Evolutionary conservation across 441 rosid species (phyloP).

Genomic region (Erodium texanum): DNA sequence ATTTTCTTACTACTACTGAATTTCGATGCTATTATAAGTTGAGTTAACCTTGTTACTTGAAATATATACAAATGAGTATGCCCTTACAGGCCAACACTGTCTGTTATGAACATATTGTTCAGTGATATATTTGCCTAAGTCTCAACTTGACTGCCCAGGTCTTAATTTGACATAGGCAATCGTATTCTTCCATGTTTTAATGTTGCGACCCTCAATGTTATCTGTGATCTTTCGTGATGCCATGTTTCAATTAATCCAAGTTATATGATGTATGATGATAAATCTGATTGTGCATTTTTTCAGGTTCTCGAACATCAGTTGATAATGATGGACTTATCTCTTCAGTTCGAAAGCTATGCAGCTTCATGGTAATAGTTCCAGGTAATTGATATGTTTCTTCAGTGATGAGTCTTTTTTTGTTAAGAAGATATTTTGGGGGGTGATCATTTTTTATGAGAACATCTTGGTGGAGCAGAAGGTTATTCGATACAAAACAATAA

Average conservation of each 20-base stretch:
- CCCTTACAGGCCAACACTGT: not conserved
- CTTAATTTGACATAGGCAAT: not conserved
- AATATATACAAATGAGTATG: not conserved
- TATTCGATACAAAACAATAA: no score
- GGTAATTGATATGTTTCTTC: constrained; percentile 32
- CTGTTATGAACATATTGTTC: not conserved
- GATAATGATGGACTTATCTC: constrained; percentile 50
- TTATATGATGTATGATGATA: constrained; percentile 1
- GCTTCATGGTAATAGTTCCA: constrained; percentile 76
- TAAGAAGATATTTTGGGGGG: not conserved
- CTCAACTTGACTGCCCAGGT: not conserved
- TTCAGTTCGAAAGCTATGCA: constrained; percentile 55
- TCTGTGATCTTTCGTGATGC: not conserved
- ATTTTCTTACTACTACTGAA: not conserved
- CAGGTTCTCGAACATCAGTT: constrained; percentile 36
- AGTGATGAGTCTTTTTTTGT: not conserved
- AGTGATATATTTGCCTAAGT: not conserved
- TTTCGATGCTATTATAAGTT: not conserved
- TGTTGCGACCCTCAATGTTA: not conserved
- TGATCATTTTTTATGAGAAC: not conserved
- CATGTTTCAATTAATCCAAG: not conserved
- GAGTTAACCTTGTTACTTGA: not conserved
- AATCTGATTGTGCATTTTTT: constrained; percentile 13
- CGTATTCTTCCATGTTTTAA: not conserved
- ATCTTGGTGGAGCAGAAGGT: no score